Evolutionary conservation across 179 eudicot species (phyloP), one percentile per base, ranked within the genome.

Genomic region (Silene coronaria): DNA sequence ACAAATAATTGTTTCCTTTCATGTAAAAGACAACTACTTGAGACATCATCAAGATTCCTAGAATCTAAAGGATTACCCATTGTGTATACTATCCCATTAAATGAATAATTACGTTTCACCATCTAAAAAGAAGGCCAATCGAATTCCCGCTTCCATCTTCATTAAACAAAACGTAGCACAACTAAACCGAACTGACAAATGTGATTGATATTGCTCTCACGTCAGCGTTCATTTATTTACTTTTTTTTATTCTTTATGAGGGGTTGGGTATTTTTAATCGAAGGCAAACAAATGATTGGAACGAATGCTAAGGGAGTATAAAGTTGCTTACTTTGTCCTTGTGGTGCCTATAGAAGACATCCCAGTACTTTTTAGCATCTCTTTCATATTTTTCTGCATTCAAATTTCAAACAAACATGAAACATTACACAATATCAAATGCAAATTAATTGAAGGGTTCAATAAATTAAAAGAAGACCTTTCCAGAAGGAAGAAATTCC

Each of bases 311-410:
- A 42, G 48, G 27, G 59, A 67, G 45, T 76, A n/a, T 0, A 7
- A 53, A 48, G 8, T 9, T 2, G 17, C 90, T 53, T 68, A 90
- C 99, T 81, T 82, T 90, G 75, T 95, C 99, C 78, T 95, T 90
- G 80, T 95, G 99, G 46, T 84, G 96, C 76, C 87, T 95, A 85
- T 95, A 95, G 82, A 95, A 95, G 11, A 88, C 75, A 80, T 95
- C 99, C 99, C 99, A 95, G 75, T 95, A 92, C 87, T 88, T 90
- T 80, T 84, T 90, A 58, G 99, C 99, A 73, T 95, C 99, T 78
- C 79, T 87, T 84, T 95, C 99, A 80, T 95, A 95, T 79, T 95
- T 95, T 1, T 88, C 99, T 94, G 91, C 83, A 75, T 14, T 28
- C 74, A 74, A 21, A 23, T 80, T 36, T 36, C 45, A 73, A 72